Conservation (phyloP, 441 rosid species). For the Lagerstroemia fauriei region DNA sequence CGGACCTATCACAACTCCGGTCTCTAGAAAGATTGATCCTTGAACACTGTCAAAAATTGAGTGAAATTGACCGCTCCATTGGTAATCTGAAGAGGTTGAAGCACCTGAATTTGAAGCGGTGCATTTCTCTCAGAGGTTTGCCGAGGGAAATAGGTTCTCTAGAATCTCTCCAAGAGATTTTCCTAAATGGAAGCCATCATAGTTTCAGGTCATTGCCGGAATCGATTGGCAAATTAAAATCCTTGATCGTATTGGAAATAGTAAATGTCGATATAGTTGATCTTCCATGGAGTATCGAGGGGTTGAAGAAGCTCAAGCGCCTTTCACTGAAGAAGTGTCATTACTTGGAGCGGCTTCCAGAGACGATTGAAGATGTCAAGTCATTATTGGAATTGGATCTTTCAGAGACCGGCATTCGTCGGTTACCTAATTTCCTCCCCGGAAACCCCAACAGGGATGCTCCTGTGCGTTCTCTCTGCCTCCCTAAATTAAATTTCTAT, state of each 20-base stretch:
- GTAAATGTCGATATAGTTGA: no score
- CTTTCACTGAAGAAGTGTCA: background rate
- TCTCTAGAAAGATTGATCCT: slow-evolving; percentile 8
- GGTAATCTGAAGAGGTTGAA: background rate
- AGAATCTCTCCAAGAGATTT: background rate
- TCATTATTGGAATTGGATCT: background rate
- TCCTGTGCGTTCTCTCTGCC: no score
- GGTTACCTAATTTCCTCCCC: background rate
- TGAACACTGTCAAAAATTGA: background rate
- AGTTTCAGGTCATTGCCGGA: no score
- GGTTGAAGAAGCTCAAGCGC: background rate
- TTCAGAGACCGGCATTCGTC: background rate
- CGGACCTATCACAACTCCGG: background rate
- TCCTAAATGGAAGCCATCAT: background rate
- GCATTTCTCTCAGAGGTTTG: background rate
- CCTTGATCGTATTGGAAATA: no score
- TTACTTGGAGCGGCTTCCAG: background rate
- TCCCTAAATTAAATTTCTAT: no score
- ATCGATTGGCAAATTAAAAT: no score
- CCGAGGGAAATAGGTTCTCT: background rate
- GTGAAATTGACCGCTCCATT: slow-evolving; percentile 7
- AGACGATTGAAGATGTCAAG: background rate
- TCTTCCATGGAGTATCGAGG: background rate
- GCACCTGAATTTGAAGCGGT: background rate
- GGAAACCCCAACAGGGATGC: background rate